Percentiles rank a stretch among this genome's conserved stretches.
These are phyloP conservation scores for Pezicula carpinea DNA, from an alignment of 2,329 filamentous ascomycete genomes.

Conservation along the genomic window DNA sequence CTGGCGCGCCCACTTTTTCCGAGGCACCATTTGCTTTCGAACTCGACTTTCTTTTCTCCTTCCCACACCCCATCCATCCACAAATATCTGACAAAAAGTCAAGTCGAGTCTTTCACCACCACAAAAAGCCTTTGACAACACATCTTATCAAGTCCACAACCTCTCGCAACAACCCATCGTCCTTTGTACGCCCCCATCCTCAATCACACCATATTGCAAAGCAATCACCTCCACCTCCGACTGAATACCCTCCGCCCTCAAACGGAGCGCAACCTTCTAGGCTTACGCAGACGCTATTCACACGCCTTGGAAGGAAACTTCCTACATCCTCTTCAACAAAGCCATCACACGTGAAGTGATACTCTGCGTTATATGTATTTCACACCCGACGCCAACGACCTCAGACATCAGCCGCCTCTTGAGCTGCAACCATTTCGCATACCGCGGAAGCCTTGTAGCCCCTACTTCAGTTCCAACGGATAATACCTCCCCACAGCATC, in stretches of 20 bases:
- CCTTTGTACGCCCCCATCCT: neutral
- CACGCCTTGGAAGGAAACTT: slow-evolving; percentile 12
- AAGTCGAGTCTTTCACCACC: too few relatives aligned
- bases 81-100: too few relatives aligned
- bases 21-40: too few relatives aligned
- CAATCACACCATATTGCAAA: neutral
- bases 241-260: neutral
- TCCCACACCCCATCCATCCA: too few relatives aligned
- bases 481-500: slow-evolving; percentile 46
- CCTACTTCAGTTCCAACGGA: slow-evolving; percentile 86
- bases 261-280: slow-evolving; percentile 1
- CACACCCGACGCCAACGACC: slow-evolving; percentile 68
- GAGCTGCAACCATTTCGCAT: slow-evolving; percentile 97
- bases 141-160: too few relatives aligned
- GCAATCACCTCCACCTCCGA: neutral
- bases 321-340: slow-evolving; percentile 16
- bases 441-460: slow-evolving; percentile 89
- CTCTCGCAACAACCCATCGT: neutral
- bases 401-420: slow-evolving; percentile 88
- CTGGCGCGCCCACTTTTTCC: too few relatives aligned
- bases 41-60: too few relatives aligned
- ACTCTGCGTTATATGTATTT: slow-evolving; percentile 35
- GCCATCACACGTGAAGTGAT: slow-evolving; percentile 27
- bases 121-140: too few relatives aligned
- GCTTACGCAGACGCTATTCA: neutral